Percentiles rank a stretch among this genome's conserved stretches.
Evolutionary conservation across 106 monocot species (phyloP).

Genomic region (Apostasia ramifera): DNA sequence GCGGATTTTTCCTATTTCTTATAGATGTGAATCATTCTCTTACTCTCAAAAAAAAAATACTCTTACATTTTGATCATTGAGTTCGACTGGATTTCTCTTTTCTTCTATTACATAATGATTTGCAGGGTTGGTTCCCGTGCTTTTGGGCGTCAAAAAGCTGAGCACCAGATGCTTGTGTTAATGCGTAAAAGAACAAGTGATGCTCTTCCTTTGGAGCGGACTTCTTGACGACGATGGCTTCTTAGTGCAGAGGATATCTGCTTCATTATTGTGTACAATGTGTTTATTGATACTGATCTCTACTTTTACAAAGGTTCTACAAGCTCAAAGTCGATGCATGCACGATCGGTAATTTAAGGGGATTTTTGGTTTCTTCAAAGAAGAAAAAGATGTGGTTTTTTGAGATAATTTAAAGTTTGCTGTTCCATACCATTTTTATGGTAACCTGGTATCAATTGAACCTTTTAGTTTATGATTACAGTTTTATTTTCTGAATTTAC

Average conservation of each 20-base stretch:
- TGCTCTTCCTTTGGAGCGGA: background rate
- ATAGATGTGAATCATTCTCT: background rate
- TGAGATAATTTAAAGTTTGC: background rate
- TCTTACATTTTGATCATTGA: background rate
- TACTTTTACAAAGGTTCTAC: background rate
- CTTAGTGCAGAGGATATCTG: background rate
- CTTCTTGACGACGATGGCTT: background rate
- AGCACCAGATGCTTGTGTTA: background rate
- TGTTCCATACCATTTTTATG: background rate
- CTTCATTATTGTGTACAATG: background rate
- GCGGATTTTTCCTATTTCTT: background rate
- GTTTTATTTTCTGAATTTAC: background rate
- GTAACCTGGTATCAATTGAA: background rate
- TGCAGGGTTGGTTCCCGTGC: background rate
- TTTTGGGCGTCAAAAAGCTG: background rate
- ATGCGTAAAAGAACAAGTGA: background rate
- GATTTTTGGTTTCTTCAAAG: too few relatives aligned
- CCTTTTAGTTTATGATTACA: background rate
- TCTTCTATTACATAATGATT: background rate
- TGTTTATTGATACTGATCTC: background rate
- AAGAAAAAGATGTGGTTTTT: background rate
- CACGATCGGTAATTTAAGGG: too few relatives aligned
- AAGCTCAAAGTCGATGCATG: background rate
- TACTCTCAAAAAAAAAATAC: too few relatives aligned
- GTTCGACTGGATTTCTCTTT: background rate